These are phyloP conservation scores for Debaryomyces nepalensis DNA, from an alignment of 1,139 yeast genomes.

Conservation along the genomic window DNA sequence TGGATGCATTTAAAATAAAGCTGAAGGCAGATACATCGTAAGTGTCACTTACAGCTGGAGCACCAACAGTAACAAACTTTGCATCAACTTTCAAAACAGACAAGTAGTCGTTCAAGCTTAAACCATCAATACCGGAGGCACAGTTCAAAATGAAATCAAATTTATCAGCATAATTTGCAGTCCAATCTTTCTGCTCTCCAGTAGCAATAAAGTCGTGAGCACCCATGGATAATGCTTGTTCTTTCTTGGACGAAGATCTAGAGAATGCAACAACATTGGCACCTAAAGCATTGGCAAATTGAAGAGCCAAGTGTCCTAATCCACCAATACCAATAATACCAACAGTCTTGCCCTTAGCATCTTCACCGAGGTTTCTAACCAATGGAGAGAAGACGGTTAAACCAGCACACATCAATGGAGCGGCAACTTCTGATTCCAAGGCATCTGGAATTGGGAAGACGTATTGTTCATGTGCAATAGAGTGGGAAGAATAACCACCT, in stretches of 20 bases:
- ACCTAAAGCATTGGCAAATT: constrained; percentile 47
- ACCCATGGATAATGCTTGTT: constrained; percentile 42
- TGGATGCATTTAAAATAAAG: constrained; percentile 34
- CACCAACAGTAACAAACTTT: constrained; percentile 58
- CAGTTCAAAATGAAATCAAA: constrained; percentile 56
- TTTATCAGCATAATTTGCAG: constrained; percentile 30
- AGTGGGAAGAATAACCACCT: constrained; percentile 67
- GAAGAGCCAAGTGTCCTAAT: constrained; percentile 49
- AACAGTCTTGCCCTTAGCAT: constrained; percentile 42
- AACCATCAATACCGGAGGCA: constrained; percentile 46
- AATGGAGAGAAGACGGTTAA: constrained; percentile 65
- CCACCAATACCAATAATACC: constrained; percentile 56
- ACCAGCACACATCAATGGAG: constrained; percentile 73
- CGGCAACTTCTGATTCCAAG: constrained; percentile 51
- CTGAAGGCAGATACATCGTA: constrained; percentile 33
- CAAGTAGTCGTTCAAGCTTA: constrained; percentile 36
- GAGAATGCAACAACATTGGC: constrained; percentile 48
- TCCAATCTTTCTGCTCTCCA: constrained; percentile 42
- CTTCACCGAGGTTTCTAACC: constrained; percentile 35
- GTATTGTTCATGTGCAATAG: constrained; percentile 57
- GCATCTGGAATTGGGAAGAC: constrained; percentile 62
- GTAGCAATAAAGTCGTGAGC: constrained; percentile 47
- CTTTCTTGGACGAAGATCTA: constrained; percentile 39
- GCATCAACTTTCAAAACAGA: constrained; percentile 46
- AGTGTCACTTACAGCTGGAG: constrained; percentile 42